These are phyloP conservation scores for Blastobotrys americana DNA, from an alignment of 805 yeast species.

Conservation along the genomic window DNA sequence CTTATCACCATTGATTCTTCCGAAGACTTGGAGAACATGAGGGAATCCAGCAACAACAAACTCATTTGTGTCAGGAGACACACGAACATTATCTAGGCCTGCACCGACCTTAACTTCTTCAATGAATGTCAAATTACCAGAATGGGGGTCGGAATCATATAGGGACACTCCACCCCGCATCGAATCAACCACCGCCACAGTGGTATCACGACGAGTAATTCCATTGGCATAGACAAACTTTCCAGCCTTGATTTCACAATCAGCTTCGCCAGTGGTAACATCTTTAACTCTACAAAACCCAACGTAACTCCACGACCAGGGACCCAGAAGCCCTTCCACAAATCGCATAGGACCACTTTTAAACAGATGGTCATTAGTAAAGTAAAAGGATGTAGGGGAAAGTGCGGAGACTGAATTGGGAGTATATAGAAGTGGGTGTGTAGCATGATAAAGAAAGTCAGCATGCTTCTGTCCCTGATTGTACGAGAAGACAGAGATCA, in stretches of 20 bases:
- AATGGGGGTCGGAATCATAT: not conserved
- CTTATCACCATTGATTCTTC: not conserved
- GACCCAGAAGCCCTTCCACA: not conserved
- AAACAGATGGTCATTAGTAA: slow-evolving; percentile 1
- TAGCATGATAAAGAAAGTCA: not conserved
- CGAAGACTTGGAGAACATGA: not conserved
- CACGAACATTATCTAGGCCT: not conserved
- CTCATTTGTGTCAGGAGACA: not conserved
- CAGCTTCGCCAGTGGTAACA: not conserved
- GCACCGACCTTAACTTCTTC: not conserved
- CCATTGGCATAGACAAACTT: slow-evolving; percentile 1
- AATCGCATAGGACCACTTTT: not conserved
- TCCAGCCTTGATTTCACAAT: not conserved
- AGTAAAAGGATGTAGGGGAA: not conserved
- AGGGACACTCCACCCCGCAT: not conserved
- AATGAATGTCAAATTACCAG: not conserved
- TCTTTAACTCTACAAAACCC: not conserved
- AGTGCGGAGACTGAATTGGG: slow-evolving; percentile 2
- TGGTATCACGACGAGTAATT: not conserved
- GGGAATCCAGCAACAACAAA: not conserved
- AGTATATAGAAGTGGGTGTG: not conserved
- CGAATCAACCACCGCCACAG: not conserved
- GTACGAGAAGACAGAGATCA: slow-evolving; percentile 1
- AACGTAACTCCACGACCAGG: not conserved
- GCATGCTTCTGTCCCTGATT: not conserved